Base-by-base conservation (phyloP, 768 basidiomycete genomes). In the Serendipita sp. region DNA sequence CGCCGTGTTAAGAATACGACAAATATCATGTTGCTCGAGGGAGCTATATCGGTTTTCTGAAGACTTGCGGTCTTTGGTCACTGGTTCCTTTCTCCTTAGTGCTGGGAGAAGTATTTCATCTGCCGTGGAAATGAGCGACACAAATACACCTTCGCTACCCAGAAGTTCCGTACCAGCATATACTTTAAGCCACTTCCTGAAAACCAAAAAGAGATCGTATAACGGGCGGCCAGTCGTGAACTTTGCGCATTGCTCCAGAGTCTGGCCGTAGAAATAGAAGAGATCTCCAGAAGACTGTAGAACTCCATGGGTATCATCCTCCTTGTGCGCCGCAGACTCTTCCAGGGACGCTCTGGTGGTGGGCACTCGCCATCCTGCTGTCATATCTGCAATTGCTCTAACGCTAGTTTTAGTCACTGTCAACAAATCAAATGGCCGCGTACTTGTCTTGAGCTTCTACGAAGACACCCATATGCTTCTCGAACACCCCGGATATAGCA, bases 201-300 rank as follows among this genome's bases (percentile, higher is more conserved):
- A 90, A 42, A 99, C 72, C 17, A 76, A 78, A 61, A 82, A 82
- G 38, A 99, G 71, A 67, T 95, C 91, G 71, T 83, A 87, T 65
- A 99, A 73, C 3, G 92, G 81, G 64, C 86, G 82, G 0, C 89
- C 87, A 0, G 85, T 90, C 9, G 90, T 93, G 2, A 96, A 76
- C 69, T 89, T 93, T 1, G 90, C 86, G 69, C 95, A 97, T 69
- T 93, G 90, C 61, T 98, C 96, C 38, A 99, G 74, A 62, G 86
- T 93, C 71, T 98, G 93, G 0, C 85, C 90, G 70, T 98, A 98
- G 74, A 96, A 92, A 71, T 94, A 96, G 76, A 98, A 99, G 17
- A 99, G 75, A 67, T 98, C 94, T 0, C 94, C 97, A 0, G 94
- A 97, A 0, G 90, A 93, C 0, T 91, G 88, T 5, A 98, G 79